Percentiles rank a stretch among this genome's conserved stretches.
These are phyloP conservation scores for Penicillium alfredii DNA, from an alignment of 495 filamentous ascomycete species.

Conservation along the genomic window DNA sequence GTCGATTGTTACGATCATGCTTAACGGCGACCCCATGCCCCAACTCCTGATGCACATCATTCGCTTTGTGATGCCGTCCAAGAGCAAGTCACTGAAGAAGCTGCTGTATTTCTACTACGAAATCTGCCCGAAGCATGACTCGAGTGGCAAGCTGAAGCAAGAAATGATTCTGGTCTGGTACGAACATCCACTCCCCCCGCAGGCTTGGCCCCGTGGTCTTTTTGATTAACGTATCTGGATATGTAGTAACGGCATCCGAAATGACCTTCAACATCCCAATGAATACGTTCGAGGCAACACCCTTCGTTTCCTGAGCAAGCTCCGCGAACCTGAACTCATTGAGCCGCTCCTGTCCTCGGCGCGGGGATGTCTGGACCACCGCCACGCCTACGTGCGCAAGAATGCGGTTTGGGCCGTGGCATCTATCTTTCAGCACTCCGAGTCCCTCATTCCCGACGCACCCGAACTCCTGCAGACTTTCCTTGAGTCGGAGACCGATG, in stretches of 20 bases:
- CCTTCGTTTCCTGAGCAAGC: slow-evolving; percentile 92
- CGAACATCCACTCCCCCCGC: slow-evolving; percentile 21
- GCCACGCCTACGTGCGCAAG: slow-evolving; percentile 96
- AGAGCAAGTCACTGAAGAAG: slow-evolving; percentile 95
- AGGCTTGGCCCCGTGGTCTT: no score
- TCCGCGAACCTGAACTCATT: slow-evolving; percentile 91
- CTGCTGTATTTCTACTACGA: slow-evolving; percentile 99
- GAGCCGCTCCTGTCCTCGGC: slow-evolving; percentile 92
- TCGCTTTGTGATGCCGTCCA: slow-evolving; percentile 97
- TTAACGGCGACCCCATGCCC: slow-evolving; percentile 95
- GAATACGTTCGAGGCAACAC: slow-evolving; percentile 98
- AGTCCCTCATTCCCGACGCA: slow-evolving; percentile 89
- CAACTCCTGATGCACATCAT: slow-evolving; percentile 99
- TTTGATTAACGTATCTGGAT: no score
- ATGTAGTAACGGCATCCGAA: slow-evolving; percentile 91
- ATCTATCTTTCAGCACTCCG: slow-evolving; percentile 88
- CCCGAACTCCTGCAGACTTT: slow-evolving; percentile 88
- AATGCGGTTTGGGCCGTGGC: slow-evolving; percentile 93
- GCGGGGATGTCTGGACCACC: slow-evolving; percentile 85
- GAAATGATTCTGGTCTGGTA: slow-evolving; percentile 99
- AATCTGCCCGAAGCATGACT: slow-evolving; percentile 93
- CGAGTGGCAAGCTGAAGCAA: slow-evolving; percentile 89
- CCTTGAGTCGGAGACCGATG: slow-evolving; percentile 85
- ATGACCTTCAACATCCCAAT: slow-evolving; percentile 95
- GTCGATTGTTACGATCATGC: slow-evolving; percentile 91